Base-by-base conservation (phyloP, 805 yeast species). In the Candida xiaguanensis region DNA sequence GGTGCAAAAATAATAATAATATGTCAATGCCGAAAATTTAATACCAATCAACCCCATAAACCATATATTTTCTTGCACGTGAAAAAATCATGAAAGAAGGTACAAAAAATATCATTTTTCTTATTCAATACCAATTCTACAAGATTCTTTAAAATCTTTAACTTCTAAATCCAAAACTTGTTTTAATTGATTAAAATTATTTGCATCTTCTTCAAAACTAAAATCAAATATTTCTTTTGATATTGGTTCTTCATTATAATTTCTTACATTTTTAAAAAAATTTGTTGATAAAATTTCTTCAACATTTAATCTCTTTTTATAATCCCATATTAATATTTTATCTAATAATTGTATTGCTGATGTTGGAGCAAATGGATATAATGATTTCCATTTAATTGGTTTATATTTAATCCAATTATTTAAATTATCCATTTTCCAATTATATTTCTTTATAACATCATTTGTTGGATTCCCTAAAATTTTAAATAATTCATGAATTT, bases 381-480 rank as follows among this genome's bases (percentile, higher is more conserved):
- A 49, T 0, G 59, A 56, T 1, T 50, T 42, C 87, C 90, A 84
- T 12, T 47, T 43, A 8, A 46, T 49, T 31, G 65, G 59, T 24
- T 52, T 56, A 46, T 61, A 72, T 31, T 65, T 73, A 1, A 72
- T 68, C 31, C 65, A 59, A n/a, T n/a, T n/a, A 3, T 77, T 72
- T 2, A 40, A 13, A 0, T 38, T 32, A 1, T 49, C 44, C 3
- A 52, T 31, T 29, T 50, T 53, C 72, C 72, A 67, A 16, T 52
- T 48, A 19, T 51, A 42, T 40, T 48, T 50, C 7, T 39, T 44
- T 6, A 79, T 57, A 2, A 75, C 56, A 3, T 65, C 71, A 22
- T 59, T 64, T 0, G 80, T 58, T 0, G 96, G 96, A 0, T 80
- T 62, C 0, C 96, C 97, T 36, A 88, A 59, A 1, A 84, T 70